Conservation (phyloP, 2,329 filamentous ascomycete species). For the Xylariaceae sp. region DNA sequence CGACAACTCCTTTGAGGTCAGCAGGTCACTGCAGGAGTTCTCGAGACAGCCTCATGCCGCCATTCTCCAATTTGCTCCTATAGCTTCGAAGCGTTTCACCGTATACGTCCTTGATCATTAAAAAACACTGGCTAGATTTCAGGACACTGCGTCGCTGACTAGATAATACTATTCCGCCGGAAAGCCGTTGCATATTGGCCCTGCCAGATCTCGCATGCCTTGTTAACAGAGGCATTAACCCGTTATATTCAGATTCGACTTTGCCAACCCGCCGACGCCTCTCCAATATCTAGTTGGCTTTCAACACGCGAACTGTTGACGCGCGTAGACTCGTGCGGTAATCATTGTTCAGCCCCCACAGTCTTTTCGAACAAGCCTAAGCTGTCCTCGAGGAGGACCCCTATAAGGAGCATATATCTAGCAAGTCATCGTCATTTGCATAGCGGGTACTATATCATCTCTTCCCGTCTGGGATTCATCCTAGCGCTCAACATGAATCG, state of each 20-base stretch:
- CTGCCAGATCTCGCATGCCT: constrained; percentile 1
- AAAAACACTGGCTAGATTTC: constrained; percentile 2
- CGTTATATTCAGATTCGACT: constrained; percentile 2
- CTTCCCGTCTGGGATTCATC: not conserved
- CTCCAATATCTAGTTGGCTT: not conserved
- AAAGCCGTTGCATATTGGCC: not conserved
- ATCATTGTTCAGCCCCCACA: not conserved
- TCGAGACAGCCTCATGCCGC: constrained; percentile 37
- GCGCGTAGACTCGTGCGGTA: not conserved
- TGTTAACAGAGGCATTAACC: constrained; percentile 1
- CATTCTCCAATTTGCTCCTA: constrained; percentile 29
- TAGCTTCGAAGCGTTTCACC: not conserved
- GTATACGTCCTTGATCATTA: not conserved
- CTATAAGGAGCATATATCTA: not conserved
- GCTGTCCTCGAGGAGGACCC: not conserved
- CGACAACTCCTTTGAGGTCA: constrained; percentile 69
- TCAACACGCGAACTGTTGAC: not conserved
- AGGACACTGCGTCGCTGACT: constrained; percentile 1
- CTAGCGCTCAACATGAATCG: constrained; percentile 56
- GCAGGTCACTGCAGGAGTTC: constrained; percentile 75
- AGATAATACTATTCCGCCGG: constrained; percentile 3
- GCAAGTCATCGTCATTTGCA: not conserved
- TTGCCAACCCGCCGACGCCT: not conserved
- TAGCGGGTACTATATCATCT: not conserved
- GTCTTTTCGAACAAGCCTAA: not conserved